These are phyloP conservation scores for Tremellales sp. DNA, from an alignment of 1,284 basidiomycete genomes.

Conservation along the genomic window DNA sequence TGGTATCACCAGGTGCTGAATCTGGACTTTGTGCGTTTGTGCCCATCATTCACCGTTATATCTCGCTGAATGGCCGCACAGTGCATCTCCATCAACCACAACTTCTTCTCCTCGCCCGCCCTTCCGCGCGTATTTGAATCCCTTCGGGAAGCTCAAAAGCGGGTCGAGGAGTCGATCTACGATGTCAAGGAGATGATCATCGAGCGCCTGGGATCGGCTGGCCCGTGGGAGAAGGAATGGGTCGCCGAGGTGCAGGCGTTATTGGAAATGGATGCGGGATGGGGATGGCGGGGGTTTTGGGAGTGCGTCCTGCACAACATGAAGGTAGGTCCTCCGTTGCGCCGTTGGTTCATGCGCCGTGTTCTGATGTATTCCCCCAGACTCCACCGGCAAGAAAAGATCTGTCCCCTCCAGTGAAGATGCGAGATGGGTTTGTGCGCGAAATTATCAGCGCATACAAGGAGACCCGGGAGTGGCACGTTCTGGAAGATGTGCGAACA, in stretches of 20 bases:
- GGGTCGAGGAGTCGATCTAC: constrained; percentile 49
- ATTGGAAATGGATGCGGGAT: constrained; percentile 51
- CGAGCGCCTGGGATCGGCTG: constrained; percentile 13
- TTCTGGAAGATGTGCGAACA: constrained; percentile 22
- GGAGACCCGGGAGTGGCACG: constrained; percentile 23
- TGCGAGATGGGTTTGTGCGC: constrained; percentile 23
- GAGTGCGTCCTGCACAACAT: constrained; percentile 34
- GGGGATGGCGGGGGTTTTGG: constrained; percentile 50
- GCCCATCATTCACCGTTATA: constrained; percentile 14
- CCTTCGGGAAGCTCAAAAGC: constrained; percentile 43
- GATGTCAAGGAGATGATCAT: constrained; percentile 52
- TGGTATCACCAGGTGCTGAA: constrained; percentile 51
- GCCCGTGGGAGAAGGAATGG: constrained; percentile 51
- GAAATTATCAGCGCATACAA: constrained; percentile 26
- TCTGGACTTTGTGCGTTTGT: constrained; percentile 37
- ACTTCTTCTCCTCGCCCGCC: constrained; percentile 55
- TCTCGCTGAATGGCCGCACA: constrained; percentile 41
- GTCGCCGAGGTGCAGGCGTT: constrained; percentile 49
- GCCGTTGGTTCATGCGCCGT: not conserved
- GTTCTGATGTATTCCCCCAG: constrained; percentile 12
- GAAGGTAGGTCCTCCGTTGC: constrained; percentile 20
- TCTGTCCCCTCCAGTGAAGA: constrained; percentile 18
- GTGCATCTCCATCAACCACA: constrained; percentile 54
- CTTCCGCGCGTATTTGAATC: constrained; percentile 50
- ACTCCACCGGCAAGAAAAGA: constrained; percentile 19